A percentile compares a stretch with the other conserved stretches of the same genome.
Evolutionary conservation across 2,329 filamentous ascomycete genomes (phyloP).

Genomic region (Aspergillus phoenicis): DNA sequence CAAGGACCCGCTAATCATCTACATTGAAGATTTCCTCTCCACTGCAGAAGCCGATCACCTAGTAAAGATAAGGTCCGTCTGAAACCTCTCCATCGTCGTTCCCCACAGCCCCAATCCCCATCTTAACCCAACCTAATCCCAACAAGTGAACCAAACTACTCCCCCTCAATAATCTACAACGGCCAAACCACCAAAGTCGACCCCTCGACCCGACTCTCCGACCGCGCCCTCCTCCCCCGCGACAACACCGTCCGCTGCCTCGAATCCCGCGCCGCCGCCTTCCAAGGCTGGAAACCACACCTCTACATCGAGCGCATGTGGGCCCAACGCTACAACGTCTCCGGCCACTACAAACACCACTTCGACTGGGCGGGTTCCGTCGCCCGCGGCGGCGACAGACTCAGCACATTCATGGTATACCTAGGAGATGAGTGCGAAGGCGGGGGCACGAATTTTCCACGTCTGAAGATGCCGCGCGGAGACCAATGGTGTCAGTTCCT

Average conservation of each 20-base stretch:
- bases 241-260: conserved; percentile 59
- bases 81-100: not conserved
- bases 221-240: conserved; percentile 52
- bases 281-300: conserved; percentile 63
- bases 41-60: conserved; percentile 53
- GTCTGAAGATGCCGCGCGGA: conserved; percentile 48
- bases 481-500: conserved; percentile 60
- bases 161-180: conserved; percentile 58
- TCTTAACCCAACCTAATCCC: not conserved
- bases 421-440: conserved; percentile 56
- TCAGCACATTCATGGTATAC: conserved; percentile 66
- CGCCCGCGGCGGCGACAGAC: conserved; percentile 44
- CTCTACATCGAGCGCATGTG: conserved; percentile 64
- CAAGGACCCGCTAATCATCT: conserved; percentile 58
- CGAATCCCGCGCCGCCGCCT: conserved; percentile 58
- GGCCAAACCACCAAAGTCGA: conserved; percentile 52
- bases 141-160: conserved; percentile 48
- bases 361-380: conserved; percentile 59
- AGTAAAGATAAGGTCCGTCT: conserved; percentile 54
- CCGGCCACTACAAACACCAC: conserved; percentile 62
- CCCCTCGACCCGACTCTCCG: conserved; percentile 54
- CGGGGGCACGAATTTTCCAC: conserved; percentile 64
- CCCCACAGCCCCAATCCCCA: not conserved
- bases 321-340: conserved; percentile 61
- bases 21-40: conserved; percentile 60